These are phyloP conservation scores for Lactifluus subvellereus DNA, from an alignment of 768 basidiomycete species.

Conservation along the genomic window DNA sequence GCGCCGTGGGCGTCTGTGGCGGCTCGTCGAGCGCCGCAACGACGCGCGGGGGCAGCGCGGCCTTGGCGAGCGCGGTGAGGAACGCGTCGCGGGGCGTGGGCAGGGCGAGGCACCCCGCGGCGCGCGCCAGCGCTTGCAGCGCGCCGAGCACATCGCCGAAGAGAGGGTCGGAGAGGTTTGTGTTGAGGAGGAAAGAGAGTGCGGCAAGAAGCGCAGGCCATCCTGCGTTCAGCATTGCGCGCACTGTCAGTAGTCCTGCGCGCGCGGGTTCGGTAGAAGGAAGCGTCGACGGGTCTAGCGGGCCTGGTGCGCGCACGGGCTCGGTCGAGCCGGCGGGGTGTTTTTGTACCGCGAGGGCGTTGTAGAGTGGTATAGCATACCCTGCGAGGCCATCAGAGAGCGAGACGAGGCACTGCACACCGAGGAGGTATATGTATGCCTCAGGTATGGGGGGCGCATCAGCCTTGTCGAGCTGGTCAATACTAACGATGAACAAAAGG, in stretches of 20 bases:
- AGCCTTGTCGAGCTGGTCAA: slow-evolving; percentile 97
- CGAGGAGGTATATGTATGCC: slow-evolving; percentile 87
- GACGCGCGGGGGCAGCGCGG: slow-evolving; percentile 85
- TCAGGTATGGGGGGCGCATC: slow-evolving; percentile 94
- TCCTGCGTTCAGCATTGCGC: slow-evolving; percentile 75
- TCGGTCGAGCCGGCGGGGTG: slow-evolving; percentile 58
- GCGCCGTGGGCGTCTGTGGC: slow-evolving; percentile 50
- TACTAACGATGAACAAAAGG: slow-evolving; percentile 41
- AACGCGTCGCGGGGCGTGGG: slow-evolving; percentile 90
- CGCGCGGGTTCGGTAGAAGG: slow-evolving; percentile 49
- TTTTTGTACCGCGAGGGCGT: slow-evolving; percentile 55
- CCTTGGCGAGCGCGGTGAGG: slow-evolving; percentile 82
- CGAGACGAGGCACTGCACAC: slow-evolving; percentile 79
- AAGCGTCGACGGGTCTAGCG: slow-evolving; percentile 56
- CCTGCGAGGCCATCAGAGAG: slow-evolving; percentile 82
- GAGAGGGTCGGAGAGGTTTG: slow-evolving; percentile 86
- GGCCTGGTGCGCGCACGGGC: slow-evolving; percentile 63
- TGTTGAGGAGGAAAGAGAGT: slow-evolving; percentile 81
- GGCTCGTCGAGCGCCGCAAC: slow-evolving; percentile 76
- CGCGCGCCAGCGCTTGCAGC: slow-evolving; percentile 79
- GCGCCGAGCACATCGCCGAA: slow-evolving; percentile 83
- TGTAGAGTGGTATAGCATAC: slow-evolving; percentile 73
- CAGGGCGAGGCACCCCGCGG: slow-evolving; percentile 83
- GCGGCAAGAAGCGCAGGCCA: slow-evolving; percentile 94
- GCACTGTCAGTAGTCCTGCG: slow-evolving; percentile 55